These are phyloP conservation scores for Cadophora malorum DNA, from an alignment of 2,329 filamentous ascomycete species.

Conservation along the genomic window DNA sequence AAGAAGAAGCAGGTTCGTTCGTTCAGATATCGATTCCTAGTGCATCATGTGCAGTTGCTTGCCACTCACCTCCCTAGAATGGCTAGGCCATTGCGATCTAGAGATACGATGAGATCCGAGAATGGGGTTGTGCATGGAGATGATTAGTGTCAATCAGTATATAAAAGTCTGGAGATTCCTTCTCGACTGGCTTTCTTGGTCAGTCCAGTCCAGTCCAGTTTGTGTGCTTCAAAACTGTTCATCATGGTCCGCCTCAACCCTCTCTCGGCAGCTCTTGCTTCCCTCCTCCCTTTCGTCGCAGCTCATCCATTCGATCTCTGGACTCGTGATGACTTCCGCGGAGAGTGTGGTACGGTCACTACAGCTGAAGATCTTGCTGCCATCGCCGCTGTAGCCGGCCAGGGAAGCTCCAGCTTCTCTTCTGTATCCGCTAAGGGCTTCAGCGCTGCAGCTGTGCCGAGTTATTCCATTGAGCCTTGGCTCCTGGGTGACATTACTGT, in stretches of 20 bases:
- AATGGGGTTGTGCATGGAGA: neutral
- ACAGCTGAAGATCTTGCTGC: constrained; percentile 33
- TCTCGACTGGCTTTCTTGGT: too few species aligned
- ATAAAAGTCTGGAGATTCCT: neutral
- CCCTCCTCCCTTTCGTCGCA: constrained; percentile 22
- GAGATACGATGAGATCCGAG: constrained; percentile 9
- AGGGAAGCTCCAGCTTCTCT: constrained; percentile 21
- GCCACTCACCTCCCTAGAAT: constrained; percentile 17
- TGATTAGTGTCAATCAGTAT: neutral
- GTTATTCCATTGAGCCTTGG: constrained; percentile 25
- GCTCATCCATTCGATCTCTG: constrained; percentile 28
- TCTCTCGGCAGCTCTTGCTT: constrained; percentile 31
- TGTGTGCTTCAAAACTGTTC: neutral
- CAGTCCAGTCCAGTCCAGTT: constrained; percentile 1
- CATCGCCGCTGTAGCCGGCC: constrained; percentile 28
- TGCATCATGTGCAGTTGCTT: neutral
- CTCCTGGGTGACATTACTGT: constrained; percentile 31
- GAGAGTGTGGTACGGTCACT: constrained; percentile 32
- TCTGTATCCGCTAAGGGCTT: neutral
- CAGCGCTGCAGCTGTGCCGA: constrained; percentile 15
- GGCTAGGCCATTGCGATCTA: neutral
- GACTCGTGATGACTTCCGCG: constrained; percentile 24
- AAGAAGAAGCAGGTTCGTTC: neutral
- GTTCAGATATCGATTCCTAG: constrained; percentile 1
- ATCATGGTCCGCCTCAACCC: constrained; percentile 32